Base-by-base conservation (phyloP, 1,139 yeast genomes). In the Sugiyamaella sp. region DNA sequence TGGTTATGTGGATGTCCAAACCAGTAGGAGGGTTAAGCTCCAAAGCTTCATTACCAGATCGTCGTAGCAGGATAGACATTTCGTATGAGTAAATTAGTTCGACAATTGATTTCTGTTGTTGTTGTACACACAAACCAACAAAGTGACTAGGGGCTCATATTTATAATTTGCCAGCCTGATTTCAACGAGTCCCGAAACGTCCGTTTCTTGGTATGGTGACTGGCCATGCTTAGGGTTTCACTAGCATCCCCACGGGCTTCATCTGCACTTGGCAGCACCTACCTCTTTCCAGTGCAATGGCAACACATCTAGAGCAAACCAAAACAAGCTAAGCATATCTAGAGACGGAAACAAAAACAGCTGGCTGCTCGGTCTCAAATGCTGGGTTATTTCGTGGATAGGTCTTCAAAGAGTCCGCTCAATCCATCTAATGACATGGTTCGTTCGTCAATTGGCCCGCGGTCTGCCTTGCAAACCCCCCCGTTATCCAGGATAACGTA, bases 1-100 rank as follows among this genome's bases (percentile, higher is more conserved):
- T 59, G 17, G 86, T 82, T 46, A 84, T 61, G 56, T 79, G 81
- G 64, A 82, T 78, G 57, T 79, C 82, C 52, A 76, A 68, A 2
- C 66, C 69, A 5, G 65, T 49, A 12, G 76, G 66, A 2, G 81
- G 77, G 63, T 84, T 84, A 54, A 80, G 66, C 3, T 63, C 51
- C 40, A 81, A 67, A 17, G 85, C 88, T 51, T 76, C 70, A 68
- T 83, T 46, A 16, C 50, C 50, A 19, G 33, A 21, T 27, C 50
- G 14, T 24, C 27, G 32, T 5, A 39, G 12, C 19, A 46, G 27
- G 22, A 32, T 20, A 20, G 50, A 46, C 50, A 46, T 46, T 39
- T 38, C 9, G 9, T 8, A 25, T 12, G 8, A 12, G n/a, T n/a
- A n/a, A n/a, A n/a, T n/a, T 25, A 25, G 8, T 8, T 25, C 12